Evolutionary conservation across 441 rosid species (phyloP).

Genomic region (Adansonia rubrostipa): DNA sequence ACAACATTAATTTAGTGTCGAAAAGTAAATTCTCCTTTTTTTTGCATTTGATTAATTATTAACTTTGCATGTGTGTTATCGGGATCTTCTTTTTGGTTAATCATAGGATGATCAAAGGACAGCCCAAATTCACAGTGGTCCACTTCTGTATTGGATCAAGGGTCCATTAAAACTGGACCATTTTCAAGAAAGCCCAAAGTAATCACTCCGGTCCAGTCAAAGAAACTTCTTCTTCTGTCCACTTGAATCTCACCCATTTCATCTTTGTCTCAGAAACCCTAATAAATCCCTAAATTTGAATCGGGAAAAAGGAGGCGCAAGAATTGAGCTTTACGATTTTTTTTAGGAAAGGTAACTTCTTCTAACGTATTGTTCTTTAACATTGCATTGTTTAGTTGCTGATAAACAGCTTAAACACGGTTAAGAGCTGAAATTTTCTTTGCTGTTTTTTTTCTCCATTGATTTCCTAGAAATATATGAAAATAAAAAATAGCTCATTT

Average conservation of each 20-base stretch:
- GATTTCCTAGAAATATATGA: neutral
- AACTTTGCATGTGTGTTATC: too few species aligned
- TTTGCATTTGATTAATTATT: too few species aligned
- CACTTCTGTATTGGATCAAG: neutral
- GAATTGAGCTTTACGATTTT: slow-evolving; percentile 9
- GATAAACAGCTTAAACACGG: neutral
- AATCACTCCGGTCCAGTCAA: neutral
- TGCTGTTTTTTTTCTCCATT: neutral
- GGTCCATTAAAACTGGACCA: neutral
- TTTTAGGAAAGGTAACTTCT: slow-evolving; percentile 11
- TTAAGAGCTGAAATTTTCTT: neutral
- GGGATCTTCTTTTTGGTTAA: too few species aligned
- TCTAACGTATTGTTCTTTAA: neutral
- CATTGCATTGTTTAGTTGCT: neutral
- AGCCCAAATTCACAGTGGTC: neutral
- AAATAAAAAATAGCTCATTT: neutral
- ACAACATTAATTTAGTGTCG: too few species aligned
- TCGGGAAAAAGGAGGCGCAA: neutral
- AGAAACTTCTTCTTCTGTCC: neutral
- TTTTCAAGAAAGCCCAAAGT: neutral
- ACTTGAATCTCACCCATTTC: neutral
- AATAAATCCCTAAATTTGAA: neutral
- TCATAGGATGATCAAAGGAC: too few species aligned
- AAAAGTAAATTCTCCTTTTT: too few species aligned
- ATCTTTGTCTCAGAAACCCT: slow-evolving; percentile 23